Evolutionary conservation across 202 grass and related monocot species (phyloP).

Genomic region (Zizania palustris): DNA sequence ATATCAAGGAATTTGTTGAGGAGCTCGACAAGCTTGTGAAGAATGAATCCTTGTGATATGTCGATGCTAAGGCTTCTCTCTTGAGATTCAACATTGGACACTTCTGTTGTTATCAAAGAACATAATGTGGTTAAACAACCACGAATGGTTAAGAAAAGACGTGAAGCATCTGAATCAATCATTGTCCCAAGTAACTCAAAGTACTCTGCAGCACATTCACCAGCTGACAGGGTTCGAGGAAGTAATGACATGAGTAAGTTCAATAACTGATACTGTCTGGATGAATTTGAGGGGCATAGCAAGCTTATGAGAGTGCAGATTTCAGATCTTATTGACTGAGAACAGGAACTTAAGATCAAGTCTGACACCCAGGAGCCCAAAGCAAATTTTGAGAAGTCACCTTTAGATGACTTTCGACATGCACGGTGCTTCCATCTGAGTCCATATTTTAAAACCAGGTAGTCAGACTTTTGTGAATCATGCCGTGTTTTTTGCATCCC

Average conservation of each 20-base stretch:
- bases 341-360: conserved; percentile 97
- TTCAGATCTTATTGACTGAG: conserved; percentile 96
- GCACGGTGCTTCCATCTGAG: conserved; percentile 87
- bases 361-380: conserved; percentile 94
- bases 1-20: conserved; percentile 98
- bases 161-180: conserved; percentile 78
- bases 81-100: conserved; percentile 84
- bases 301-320: conserved; percentile 88
- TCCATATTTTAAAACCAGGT: conserved; percentile 83
- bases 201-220: conserved; percentile 93
- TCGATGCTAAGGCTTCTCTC: conserved; percentile 94
- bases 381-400: conserved; percentile 89
- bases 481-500: conserved; percentile 53
- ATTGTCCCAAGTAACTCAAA: conserved; percentile 93
- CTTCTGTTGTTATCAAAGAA: conserved; percentile 86
- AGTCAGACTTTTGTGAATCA: conserved; percentile 76
- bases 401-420: conserved; percentile 75
- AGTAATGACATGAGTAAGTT: conserved; percentile 91
- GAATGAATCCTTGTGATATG: conserved; percentile 97
- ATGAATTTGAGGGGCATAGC: conserved; percentile 81
- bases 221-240: conserved; percentile 72
- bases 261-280: conserved; percentile 85
- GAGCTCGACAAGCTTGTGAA: conserved; percentile 93
- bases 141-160: conserved; percentile 82
- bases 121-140: conserved; percentile 80